Percentiles rank a stretch among this genome's conserved stretches.
Evolutionary conservation across 2,329 filamentous ascomycete genomes (phyloP).

Genomic region (Rasamsonia emersonii): DNA sequence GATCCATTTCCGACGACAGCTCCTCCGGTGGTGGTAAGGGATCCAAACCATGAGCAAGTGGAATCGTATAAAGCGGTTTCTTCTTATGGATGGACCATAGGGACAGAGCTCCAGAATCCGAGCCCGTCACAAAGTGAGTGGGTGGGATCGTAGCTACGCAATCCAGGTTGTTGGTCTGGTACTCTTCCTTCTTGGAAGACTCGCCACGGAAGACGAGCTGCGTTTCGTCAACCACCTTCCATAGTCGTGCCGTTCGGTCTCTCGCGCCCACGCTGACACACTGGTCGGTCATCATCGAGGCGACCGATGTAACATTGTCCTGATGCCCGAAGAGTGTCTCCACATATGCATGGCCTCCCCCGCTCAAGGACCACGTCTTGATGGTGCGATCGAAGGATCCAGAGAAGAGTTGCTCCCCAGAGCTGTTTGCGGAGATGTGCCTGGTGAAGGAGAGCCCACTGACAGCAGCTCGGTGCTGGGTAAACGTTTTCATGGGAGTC

Average conservation of each 20-base stretch:
- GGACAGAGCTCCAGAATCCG: constrained; percentile 78
- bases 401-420: constrained; percentile 79
- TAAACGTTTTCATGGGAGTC: constrained; percentile 71
- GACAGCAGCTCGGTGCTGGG: constrained; percentile 84
- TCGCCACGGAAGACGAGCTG: constrained; percentile 93
- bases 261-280: constrained; percentile 85
- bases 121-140: constrained; percentile 86
- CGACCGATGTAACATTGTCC: constrained; percentile 77
- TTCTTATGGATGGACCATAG: constrained; percentile 91
- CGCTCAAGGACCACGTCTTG: constrained; percentile 77
- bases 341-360: constrained; percentile 80
- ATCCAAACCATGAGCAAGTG: constrained; percentile 78
- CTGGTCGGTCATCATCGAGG: constrained; percentile 73
- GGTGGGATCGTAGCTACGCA: constrained; percentile 83
- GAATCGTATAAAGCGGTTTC: constrained; percentile 76
- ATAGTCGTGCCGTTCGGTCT: constrained; percentile 83
- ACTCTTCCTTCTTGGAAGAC: constrained; percentile 39
- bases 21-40: constrained; percentile 58
- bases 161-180: constrained; percentile 78
- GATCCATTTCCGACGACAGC: constrained; percentile 64
- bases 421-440: constrained; percentile 50
- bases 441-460: constrained; percentile 77
- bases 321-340: constrained; percentile 96
- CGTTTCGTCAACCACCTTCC: constrained; percentile 93
- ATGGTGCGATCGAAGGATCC: constrained; percentile 85